Evolutionary conservation across 1,284 basidiomycete genomes (phyloP), one percentile per base, ranked within the genome.

Genomic region (Cerrena zonata): DNA sequence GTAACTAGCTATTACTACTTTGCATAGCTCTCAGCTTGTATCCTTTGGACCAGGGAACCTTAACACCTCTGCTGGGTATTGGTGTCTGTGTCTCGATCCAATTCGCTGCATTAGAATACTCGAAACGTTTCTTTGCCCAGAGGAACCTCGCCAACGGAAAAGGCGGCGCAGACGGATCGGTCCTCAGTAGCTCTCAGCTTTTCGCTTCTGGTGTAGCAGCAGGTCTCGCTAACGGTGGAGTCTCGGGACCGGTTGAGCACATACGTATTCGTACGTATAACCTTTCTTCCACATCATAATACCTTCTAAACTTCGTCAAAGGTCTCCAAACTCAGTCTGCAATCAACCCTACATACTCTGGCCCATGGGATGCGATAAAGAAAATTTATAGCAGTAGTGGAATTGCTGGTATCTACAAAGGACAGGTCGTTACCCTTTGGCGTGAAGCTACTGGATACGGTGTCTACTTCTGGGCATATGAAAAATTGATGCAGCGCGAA

Each of bases 31-130:
- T n/a, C n/a, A n/a, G 11, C 37, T 24, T 34, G 18, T 46, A 19
- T 18, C 18, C 27, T 13, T 41, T 18, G n/a, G n/a, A n/a, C n/a
- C 18, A 94, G 91, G 95, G 95, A 43, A 97, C 95, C 0, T 71
- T 95, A 37, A 91, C 93, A 4, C 95, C 95, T 7, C 74, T 99
- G 18, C 74, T 98, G 22, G 95, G 95, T 37, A 96, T 98, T 54
- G 95, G 94, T 58, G 77, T 88, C 38, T 95, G 95, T 65, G 95
- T 98, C 2, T 94, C 92, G 10, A 94, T 99, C 63, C 95, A 99
- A 66, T 99, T 99, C 64, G 94, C 86, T 49, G 93, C 86, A 22
- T 78, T 98, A 51, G 94, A 96, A 69, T 88, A 83, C 57, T 77
- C 86, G 40, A 99, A 99, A 68, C 84, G 94, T n/a, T 73, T 77